Conservation (phyloP, 1,284 basidiomycete species). For the Cutaneotrichosporon sp. region DNA sequence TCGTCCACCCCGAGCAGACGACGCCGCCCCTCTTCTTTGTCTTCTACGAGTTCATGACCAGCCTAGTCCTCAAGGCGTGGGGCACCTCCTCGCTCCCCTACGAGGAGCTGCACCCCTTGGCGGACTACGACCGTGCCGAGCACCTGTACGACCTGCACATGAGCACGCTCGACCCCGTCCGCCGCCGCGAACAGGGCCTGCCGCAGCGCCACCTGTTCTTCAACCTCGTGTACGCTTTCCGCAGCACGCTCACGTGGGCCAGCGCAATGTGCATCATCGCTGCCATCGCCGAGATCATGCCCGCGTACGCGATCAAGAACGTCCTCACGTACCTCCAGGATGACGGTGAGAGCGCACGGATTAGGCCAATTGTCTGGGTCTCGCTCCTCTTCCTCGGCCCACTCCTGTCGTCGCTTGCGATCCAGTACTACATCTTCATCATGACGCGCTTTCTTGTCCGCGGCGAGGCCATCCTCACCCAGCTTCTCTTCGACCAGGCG, state of each 20-base stretch:
- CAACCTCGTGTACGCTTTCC: constrained; percentile 36
- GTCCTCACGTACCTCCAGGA: constrained; percentile 59
- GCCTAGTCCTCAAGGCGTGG: constrained; percentile 57
- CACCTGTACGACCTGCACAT: constrained; percentile 53
- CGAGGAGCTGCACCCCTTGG: constrained; percentile 58
- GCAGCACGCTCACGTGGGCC: constrained; percentile 35
- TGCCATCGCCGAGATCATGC: constrained; percentile 51
- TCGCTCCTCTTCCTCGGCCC: constrained; percentile 63
- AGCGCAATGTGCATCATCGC: constrained; percentile 40
- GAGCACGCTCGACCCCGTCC: constrained; percentile 49
- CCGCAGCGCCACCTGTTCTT: constrained; percentile 40
- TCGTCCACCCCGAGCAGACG: constrained; percentile 66
- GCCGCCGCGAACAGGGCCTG: constrained; percentile 37
- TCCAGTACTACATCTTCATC: constrained; percentile 53
- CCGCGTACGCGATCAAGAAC: constrained; percentile 58
- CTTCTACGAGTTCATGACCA: constrained; percentile 64
- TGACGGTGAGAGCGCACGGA: constrained; percentile 49
- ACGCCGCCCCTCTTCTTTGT: constrained; percentile 62
- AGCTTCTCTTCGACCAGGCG: constrained; percentile 70
- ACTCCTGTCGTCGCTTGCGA: constrained; percentile 42
- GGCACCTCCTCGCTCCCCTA: constrained; percentile 45
- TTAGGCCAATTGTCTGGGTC: constrained; percentile 66
- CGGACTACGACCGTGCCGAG: constrained; percentile 61
- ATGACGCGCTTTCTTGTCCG: constrained; percentile 57
- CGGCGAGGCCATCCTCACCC: constrained; percentile 65